Conservation (phyloP, 1,284 basidiomycete species). For the Moesziomyces antarcticus region DNA sequence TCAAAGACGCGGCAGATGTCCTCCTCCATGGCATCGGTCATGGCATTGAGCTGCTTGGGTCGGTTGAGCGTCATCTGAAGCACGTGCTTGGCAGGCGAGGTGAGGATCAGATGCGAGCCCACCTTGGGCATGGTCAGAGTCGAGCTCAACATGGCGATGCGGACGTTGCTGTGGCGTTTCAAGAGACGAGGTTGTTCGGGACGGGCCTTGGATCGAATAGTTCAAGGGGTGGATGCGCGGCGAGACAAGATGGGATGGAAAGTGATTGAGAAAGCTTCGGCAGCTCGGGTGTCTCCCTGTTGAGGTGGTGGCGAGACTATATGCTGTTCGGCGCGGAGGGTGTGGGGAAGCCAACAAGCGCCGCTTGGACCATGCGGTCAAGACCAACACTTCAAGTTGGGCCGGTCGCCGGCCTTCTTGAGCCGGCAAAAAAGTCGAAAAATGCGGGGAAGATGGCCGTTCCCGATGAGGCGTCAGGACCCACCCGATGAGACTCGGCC, state of each 20-base stretch:
- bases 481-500: not conserved
- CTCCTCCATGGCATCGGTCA: constrained; percentile 72
- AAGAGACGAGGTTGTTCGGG: no score
- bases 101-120: constrained; percentile 55
- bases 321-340: not conserved
- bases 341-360: not conserved
- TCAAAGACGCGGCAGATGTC: constrained; percentile 75
- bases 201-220: no score
- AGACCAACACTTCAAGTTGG: constrained; percentile 1
- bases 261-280: no score
- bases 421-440: constrained; percentile 4
- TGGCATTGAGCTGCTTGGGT: constrained; percentile 78
- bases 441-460: constrained; percentile 24
- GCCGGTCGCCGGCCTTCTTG: constrained; percentile 26
- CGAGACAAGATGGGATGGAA: no score
- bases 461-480: not conserved
- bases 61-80: constrained; percentile 80
- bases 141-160: constrained; percentile 20
- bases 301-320: not conserved
- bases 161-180: not conserved
- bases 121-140: constrained; percentile 44
- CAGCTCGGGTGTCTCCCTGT: not conserved
- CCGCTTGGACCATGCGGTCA: constrained; percentile 9
- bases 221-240: no score
- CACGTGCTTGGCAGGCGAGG: constrained; percentile 67